Base-by-base conservation (phyloP, 257 asterid genomes). In the Petunia secreta region DNA sequence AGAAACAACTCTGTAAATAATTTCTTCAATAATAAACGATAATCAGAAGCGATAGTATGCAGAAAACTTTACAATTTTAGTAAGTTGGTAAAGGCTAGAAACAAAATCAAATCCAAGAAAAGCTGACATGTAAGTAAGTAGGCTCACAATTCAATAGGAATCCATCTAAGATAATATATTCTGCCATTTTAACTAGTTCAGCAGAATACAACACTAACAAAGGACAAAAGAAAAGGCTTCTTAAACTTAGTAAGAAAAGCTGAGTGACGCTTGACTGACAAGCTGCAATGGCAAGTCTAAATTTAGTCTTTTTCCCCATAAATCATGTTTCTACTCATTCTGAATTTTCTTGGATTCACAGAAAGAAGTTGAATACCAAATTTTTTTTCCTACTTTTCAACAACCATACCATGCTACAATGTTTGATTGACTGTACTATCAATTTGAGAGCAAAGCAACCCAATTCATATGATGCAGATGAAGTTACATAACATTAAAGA, bases 111-210 rank as follows among this genome's bases (percentile, higher is more conserved):
- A 65, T 25, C 74, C 52, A 40, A 39, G 36, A 65, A 40, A 65
- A 25, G 8, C 69, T 38, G 11, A 65, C 46, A 14, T 65, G 74
- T 14, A 40, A 65, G 44, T 37, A 10, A 36, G 74, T 14, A 65
- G 44, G 74, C 11, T 65, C 74, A 65, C 74, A 39, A 25, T 65
- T 65, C 48, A 65, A 40, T 65, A 65, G 74, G 40, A 65, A 52
- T 65, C 13, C 3, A 52, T 14, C 16, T 14, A 64, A 64, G 25
- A 65, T 40, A 65, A 65, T 40, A 40, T 14, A 13, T 65, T 40
- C 36, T 40, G 74, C 74, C 74, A 40, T 39, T 65, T 65, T 39
- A 39, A 65, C 74, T 39, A 40, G 13, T 65, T 40, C 13, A 14
- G 36, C 74, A 40, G 36, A 39, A 65, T 65, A 65, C 16, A 16